A percentile compares a stretch with the other conserved stretches of the same genome.
These are phyloP conservation scores for Emericellopsis cladophorae DNA, from an alignment of 2,329 filamentous ascomycete species.

Conservation along the genomic window DNA sequence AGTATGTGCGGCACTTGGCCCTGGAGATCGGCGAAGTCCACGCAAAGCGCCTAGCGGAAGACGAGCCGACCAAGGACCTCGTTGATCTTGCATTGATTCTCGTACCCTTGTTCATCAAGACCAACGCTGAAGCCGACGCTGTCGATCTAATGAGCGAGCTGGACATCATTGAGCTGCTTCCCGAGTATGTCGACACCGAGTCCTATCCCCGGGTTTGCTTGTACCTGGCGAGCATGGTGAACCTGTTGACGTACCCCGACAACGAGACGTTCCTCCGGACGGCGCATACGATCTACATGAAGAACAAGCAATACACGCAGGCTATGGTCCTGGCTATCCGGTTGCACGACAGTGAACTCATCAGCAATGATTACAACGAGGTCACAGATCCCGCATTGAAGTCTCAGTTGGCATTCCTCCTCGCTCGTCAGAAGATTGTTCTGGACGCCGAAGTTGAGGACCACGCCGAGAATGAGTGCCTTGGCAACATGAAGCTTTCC, in stretches of 20 bases:
- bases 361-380: conserved; percentile 68
- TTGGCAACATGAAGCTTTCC: conserved; percentile 77
- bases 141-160: conserved; percentile 95
- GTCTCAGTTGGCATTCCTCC: conserved; percentile 88
- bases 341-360: conserved; percentile 75
- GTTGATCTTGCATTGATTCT: conserved; percentile 73
- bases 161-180: conserved; percentile 89
- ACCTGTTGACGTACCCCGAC: conserved; percentile 91
- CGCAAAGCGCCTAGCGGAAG: conserved; percentile 72
- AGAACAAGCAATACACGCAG: conserved; percentile 85
- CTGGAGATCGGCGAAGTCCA: conserved; percentile 95
- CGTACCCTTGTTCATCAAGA: conserved; percentile 89
- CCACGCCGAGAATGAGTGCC: conserved; percentile 62
- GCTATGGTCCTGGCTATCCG: conserved; percentile 91
- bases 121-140: conserved; percentile 95
- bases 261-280: conserved; percentile 92
- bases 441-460: conserved; percentile 55
- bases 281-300: conserved; percentile 84
- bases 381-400: conserved; percentile 72
- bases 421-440: conserved; percentile 81
- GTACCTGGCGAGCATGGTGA: conserved; percentile 99
- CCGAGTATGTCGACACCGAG: conserved; percentile 82
- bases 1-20: conserved; percentile 92
- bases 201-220: conserved; percentile 88
- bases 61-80: conserved; percentile 73